phyloP scores from a whole-genome alignment of 2,329 filamentous ascomycete genomes.

The Ophiostoma sp. region DNA sequence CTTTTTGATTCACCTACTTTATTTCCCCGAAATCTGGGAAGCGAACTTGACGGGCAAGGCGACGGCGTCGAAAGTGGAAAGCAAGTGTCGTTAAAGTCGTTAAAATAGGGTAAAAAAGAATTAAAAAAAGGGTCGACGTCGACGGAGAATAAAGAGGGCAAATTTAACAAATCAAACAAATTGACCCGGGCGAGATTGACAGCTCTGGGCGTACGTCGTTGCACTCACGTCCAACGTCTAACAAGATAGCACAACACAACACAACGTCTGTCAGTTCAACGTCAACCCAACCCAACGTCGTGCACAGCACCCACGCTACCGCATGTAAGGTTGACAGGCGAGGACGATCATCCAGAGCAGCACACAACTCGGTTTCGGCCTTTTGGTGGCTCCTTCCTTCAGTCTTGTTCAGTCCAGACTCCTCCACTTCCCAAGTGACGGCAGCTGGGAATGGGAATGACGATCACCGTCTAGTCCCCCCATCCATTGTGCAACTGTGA shows the following conservation, averaged over 20 bases:
- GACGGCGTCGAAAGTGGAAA: not conserved
- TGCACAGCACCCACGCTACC: conserved; percentile 7
- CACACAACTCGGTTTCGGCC: not conserved
- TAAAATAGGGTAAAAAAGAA: too few species aligned
- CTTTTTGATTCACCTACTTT: not conserved
- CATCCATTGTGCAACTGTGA: not conserved
- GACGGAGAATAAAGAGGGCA: not conserved
- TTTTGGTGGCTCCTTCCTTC: not conserved
- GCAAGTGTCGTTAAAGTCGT: not conserved
- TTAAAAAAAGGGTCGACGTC: not conserved
- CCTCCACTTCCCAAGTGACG: conserved; percentile 16
- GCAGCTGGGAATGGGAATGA: conserved; percentile 19
- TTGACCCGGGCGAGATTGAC: not conserved
- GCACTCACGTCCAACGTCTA: not conserved
- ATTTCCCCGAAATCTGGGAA: not conserved
- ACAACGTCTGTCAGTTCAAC: not conserved
- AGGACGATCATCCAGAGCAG: conserved; percentile 17
- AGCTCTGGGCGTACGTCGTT: not conserved
- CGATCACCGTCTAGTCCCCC: conserved; percentile 15
- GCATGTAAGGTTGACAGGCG: conserved; percentile 7
- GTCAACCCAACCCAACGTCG: not conserved
- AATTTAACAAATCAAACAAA: not conserved
- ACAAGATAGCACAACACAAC: not conserved
- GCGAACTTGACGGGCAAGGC: not conserved
- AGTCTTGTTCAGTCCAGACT: not conserved